These are phyloP conservation scores for Xylariaceae sp. DNA, from an alignment of 2,329 filamentous ascomycete genomes.

Conservation along the genomic window DNA sequence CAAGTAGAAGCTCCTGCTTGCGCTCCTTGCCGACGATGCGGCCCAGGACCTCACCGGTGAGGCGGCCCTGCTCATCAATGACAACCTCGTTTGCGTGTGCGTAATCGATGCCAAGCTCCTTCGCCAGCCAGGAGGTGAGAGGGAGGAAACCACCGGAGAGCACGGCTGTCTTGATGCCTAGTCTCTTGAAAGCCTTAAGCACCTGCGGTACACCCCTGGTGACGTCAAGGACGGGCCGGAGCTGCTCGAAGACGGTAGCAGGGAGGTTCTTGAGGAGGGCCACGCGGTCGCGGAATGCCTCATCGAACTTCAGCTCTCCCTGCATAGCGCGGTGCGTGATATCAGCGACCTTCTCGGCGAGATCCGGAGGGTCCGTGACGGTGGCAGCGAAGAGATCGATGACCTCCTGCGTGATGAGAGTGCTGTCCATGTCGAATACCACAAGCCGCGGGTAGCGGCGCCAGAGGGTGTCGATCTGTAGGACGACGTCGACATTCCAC, in stretches of 20 bases:
- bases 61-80: conserved; percentile 49
- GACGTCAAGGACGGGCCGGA: conserved; percentile 70
- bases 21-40: conserved; percentile 70
- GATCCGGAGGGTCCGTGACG: conserved; percentile 60
- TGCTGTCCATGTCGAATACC: conserved; percentile 98
- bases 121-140: conserved; percentile 79
- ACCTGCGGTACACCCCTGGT: conserved; percentile 76
- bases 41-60: conserved; percentile 69
- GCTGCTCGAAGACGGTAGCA: conserved; percentile 68
- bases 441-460: conserved; percentile 77
- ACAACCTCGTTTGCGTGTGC: conserved; percentile 82
- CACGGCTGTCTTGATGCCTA: conserved; percentile 85
- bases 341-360: conserved; percentile 75
- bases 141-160: conserved; percentile 89
- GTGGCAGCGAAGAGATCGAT: conserved; percentile 90
- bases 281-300: conserved; percentile 75
- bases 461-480: conserved; percentile 69
- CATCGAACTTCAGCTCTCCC: conserved; percentile 87
- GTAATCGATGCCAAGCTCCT: conserved; percentile 76
- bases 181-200: conserved; percentile 64
- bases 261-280: conserved; percentile 75
- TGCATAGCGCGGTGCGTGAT: conserved; percentile 95
- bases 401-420: conserved; percentile 93
- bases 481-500: conserved; percentile 80
- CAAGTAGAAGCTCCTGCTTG: conserved; percentile 65